Conservation (phyloP, 2,329 filamentous ascomycete species). For the Microcyclospora pomicola region DNA sequence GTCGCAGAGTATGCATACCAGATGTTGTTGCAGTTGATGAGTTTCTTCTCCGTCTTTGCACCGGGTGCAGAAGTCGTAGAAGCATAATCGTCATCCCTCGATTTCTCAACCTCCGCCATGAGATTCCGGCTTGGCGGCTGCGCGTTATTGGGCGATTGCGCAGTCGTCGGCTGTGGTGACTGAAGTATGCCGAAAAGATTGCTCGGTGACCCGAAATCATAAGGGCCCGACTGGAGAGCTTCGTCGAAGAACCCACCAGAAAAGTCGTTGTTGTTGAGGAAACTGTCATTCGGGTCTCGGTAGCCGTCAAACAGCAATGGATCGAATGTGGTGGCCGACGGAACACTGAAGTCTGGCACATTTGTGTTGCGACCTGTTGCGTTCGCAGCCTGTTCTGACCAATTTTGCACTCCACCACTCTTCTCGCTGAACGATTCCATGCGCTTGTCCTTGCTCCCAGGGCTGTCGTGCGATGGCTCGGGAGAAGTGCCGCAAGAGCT, state of each 20-base stretch:
- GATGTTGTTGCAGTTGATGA: slow-evolving; percentile 79
- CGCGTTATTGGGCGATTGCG: slow-evolving; percentile 5
- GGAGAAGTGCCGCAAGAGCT: slow-evolving; percentile 63
- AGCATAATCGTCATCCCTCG: slow-evolving; percentile 56
- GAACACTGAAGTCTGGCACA: slow-evolving; percentile 12
- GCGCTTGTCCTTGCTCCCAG: slow-evolving; percentile 37
- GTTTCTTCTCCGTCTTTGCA: slow-evolving; percentile 15
- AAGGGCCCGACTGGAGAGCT: slow-evolving; percentile 27
- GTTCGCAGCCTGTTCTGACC: slow-evolving; percentile 1
- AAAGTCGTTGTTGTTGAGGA: slow-evolving; percentile 51
- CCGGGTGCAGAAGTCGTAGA: slow-evolving; percentile 9
- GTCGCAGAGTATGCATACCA: slow-evolving; percentile 48
- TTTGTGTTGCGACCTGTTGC: slow-evolving; percentile 8
- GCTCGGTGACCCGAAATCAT: slow-evolving; percentile 68
- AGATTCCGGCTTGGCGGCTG: slow-evolving; percentile 39
- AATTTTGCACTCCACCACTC: slow-evolving; percentile 30
- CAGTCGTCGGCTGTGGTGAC: slow-evolving; percentile 20
- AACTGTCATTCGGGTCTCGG: slow-evolving; percentile 71
- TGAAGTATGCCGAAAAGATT: slow-evolving; percentile 44
- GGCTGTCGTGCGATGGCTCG: slow-evolving; percentile 61
- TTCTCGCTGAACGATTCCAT: slow-evolving; percentile 37
- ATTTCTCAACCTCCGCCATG: slow-evolving; percentile 62
- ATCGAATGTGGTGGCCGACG: slow-evolving; percentile 59
- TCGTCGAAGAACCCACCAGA: slow-evolving; percentile 64
- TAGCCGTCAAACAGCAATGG: slow-evolving; percentile 86